Evolutionary conservation across 2,329 filamentous ascomycete species (phyloP).

Genomic region (Aureobasidium pullulans): DNA sequence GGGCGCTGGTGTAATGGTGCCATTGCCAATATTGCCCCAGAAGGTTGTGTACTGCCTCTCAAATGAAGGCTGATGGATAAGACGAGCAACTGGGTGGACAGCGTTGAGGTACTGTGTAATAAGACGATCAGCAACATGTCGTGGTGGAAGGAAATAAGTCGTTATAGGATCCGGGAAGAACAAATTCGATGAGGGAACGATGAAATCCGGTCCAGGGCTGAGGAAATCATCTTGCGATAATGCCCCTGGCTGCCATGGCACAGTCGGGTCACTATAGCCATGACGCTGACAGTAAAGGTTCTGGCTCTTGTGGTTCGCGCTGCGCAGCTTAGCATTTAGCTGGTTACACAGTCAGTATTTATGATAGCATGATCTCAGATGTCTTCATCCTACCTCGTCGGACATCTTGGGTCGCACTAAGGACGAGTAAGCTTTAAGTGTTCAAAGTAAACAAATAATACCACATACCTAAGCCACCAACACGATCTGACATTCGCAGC

Average conservation of each 20-base stretch:
- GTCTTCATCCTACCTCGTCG: slow-evolving; percentile 53
- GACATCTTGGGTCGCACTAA: slow-evolving; percentile 58
- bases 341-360: background rate
- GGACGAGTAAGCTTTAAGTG: background rate
- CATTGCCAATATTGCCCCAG: slow-evolving; percentile 54
- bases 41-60: slow-evolving; percentile 58
- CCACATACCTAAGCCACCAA: slow-evolving; percentile 52
- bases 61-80: slow-evolving; percentile 61
- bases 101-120: slow-evolving; percentile 60
- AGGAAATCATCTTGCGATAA: slow-evolving; percentile 42
- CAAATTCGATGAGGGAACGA: slow-evolving; percentile 60
- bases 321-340: slow-evolving; percentile 7
- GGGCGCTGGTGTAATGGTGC: slow-evolving; percentile 56
- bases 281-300: slow-evolving; percentile 7
- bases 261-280: background rate
- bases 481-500: slow-evolving; percentile 64
- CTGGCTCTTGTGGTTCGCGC: background rate
- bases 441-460: background rate
- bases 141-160: slow-evolving; percentile 55
- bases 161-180: slow-evolving; percentile 51
- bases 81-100: slow-evolving; percentile 62
- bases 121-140: slow-evolving; percentile 52
- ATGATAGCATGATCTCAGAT: background rate
- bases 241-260: slow-evolving; percentile 1
- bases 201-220: slow-evolving; percentile 57